Evolutionary conservation across 2,329 filamentous ascomycete genomes (phyloP), one percentile per base, ranked within the genome.

Genomic region (Scedosporium boydii): DNA sequence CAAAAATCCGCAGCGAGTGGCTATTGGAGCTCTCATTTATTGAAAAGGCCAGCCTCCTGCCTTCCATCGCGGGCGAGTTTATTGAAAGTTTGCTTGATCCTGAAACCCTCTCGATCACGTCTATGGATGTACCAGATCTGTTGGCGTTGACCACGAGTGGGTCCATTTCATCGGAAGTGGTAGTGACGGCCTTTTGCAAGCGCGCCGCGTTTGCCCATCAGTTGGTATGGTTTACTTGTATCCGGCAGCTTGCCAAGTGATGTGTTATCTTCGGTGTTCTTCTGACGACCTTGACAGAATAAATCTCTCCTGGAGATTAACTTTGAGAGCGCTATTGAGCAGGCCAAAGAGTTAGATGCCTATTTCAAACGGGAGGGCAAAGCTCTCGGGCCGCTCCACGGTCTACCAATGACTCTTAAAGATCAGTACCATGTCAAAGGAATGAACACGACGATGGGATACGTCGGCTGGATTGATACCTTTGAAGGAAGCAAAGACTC

Each of bases 401-500:
- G 86, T 2, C 73, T 86, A 0, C 83, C 83, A 0, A 75, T 86
- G 23, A 67, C 63, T 18, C 60, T 69, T 56, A 87, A 87, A 68
- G 85, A 87, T 60, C 82, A 84, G 14, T 87, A 87, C 70, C 80
- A 86, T 26, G 74, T 88, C 51, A 80, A 80, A 63, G 84, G 82
- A 1, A 69, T 78, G 3, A 82, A 87, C 61, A 79, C 80, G 0
- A 86, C 85, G 0, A 71, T 87, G 3, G 85, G 85, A 6, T 87
- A 87, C 65, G 80, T 84, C 1, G 76, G 75, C 7, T 74, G 75
- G 57, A 76, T 61, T 18, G 38, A 38, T 38, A 9, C 48, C 23
- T 61, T 61, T 55, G 59, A 61, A 21, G 59, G 59, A 9, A 34
- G 53, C 27, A 51, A 29, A 26, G 26, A 42, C 18, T 59, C 34